Percentiles rank a stretch among this genome's conserved stretches.
Evolutionary conservation across 2,329 filamentous ascomycete species (phyloP).

Genomic region (Alternaria sp.): DNA sequence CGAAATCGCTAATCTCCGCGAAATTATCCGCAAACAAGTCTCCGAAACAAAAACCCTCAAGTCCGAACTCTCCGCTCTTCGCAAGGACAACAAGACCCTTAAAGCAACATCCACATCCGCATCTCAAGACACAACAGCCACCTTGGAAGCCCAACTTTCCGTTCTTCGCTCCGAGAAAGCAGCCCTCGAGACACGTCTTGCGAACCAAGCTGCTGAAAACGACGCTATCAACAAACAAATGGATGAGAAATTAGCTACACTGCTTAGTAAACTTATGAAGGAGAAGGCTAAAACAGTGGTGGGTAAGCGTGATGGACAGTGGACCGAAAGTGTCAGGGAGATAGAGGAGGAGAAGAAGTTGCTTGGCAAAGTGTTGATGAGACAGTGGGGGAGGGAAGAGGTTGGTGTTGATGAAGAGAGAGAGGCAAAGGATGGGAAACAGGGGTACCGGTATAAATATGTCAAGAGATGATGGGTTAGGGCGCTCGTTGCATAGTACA

Average conservation of each 20-base stretch:
- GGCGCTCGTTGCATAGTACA: neutral
- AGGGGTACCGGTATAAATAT: conserved; percentile 45
- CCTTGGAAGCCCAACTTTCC: conserved; percentile 14
- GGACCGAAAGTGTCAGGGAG: conserved; percentile 39
- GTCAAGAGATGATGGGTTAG: conserved; percentile 19
- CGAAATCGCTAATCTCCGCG: conserved; percentile 40
- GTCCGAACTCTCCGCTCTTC: conserved; percentile 21
- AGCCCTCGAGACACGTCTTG: conserved; percentile 29
- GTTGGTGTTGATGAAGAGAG: conserved; percentile 36
- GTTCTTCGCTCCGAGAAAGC: conserved; percentile 27
- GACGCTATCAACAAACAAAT: conserved; percentile 43
- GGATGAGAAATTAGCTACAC: conserved; percentile 43
- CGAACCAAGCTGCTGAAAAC: conserved; percentile 35
- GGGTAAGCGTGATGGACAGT: conserved; percentile 46
- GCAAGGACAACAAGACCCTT: conserved; percentile 28
- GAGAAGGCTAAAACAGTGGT: conserved; percentile 43
- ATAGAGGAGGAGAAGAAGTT: conserved; percentile 39
- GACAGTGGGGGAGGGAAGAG: conserved; percentile 50
- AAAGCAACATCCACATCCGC: conserved; percentile 20
- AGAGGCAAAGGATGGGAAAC: conserved; percentile 34
- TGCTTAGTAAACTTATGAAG: conserved; percentile 43
- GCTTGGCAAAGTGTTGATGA: conserved; percentile 43
- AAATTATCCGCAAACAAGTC: conserved; percentile 39
- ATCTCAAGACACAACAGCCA: conserved; percentile 27
- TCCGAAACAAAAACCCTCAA: conserved; percentile 37